Evolutionary conservation across 1,284 basidiomycete species (phyloP).

Genomic region (Fomitiporia mediterranea): DNA sequence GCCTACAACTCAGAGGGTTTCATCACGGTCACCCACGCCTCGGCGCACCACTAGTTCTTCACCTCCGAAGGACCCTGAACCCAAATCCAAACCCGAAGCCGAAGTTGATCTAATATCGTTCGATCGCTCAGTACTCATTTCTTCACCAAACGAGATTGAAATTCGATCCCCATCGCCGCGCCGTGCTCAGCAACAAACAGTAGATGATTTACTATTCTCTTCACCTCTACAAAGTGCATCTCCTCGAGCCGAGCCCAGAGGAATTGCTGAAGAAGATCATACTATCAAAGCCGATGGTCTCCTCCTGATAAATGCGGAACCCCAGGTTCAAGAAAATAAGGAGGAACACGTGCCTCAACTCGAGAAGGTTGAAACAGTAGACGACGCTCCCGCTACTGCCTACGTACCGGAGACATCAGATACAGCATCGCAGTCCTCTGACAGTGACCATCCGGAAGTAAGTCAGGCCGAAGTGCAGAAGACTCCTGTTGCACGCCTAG

Average conservation of each 20-base stretch:
- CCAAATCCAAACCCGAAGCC: too few species aligned
- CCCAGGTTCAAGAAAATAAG: background rate
- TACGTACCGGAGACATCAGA: background rate
- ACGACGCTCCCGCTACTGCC: background rate
- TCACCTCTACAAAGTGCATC: slow-evolving; percentile 5
- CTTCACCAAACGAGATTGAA: background rate
- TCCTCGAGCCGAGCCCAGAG: background rate
- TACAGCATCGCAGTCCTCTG: background rate
- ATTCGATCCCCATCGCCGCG: slow-evolving; percentile 18
- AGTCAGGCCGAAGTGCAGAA: background rate
- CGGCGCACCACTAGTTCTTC: background rate
- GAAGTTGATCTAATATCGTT: slow-evolving; percentile 21
- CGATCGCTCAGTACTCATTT: slow-evolving; percentile 14
- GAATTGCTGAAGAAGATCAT: background rate
- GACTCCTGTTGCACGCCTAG: background rate
- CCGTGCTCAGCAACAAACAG: slow-evolving; percentile 6
- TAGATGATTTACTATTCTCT: slow-evolving; percentile 17
- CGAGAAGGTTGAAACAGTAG: too few species aligned
- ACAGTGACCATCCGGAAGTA: background rate
- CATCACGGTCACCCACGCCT: slow-evolving; percentile 1
- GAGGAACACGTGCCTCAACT: background rate
- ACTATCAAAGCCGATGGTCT: background rate
- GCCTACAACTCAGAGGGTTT: background rate
- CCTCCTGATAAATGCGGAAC: background rate
- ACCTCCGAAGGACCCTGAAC: background rate